These are phyloP conservation scores for Carex myosuroides DNA, from an alignment of 176 grass and related monocot species.

Conservation along the genomic window DNA sequence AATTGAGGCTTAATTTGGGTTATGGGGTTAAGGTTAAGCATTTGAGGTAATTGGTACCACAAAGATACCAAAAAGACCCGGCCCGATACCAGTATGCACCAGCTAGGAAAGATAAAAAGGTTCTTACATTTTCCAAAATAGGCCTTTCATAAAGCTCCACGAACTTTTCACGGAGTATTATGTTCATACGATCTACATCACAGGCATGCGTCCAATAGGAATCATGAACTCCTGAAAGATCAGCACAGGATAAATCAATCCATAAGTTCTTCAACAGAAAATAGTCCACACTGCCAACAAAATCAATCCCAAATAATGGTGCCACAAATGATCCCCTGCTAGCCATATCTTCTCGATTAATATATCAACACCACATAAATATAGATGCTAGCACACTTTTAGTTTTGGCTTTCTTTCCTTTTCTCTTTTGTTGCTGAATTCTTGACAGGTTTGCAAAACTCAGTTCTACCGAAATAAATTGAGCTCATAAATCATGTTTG, in stretches of 20 bases:
- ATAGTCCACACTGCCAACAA: not conserved
- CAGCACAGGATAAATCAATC: not conserved
- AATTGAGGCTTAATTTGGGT: not conserved
- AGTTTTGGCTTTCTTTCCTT: not conserved
- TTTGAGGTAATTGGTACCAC: not conserved
- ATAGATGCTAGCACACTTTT: not conserved
- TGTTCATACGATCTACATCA: conserved; percentile 93
- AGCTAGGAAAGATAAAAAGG: conserved; percentile 16
- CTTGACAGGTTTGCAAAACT: not conserved
- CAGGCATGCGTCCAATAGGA: conserved; percentile 98
- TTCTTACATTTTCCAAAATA: conserved; percentile 83
- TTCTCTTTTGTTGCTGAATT: not conserved
- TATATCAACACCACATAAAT: not conserved
- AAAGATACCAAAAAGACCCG: not conserved
- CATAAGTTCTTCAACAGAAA: conserved; percentile 21
- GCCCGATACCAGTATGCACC: not conserved
- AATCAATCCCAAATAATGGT: not conserved
- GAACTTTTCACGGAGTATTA: conserved; percentile 88
- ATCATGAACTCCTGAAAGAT: conserved; percentile 88
- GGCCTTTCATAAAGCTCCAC: conserved; percentile 83
- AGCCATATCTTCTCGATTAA: not conserved
- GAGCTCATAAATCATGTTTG: not conserved
- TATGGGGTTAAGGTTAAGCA: not conserved
- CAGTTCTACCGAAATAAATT: not conserved
- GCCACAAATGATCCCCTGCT: not conserved